Conservation (phyloP, 2,329 filamentous ascomycete species). For the Microdochium trichocladiopsis region DNA sequence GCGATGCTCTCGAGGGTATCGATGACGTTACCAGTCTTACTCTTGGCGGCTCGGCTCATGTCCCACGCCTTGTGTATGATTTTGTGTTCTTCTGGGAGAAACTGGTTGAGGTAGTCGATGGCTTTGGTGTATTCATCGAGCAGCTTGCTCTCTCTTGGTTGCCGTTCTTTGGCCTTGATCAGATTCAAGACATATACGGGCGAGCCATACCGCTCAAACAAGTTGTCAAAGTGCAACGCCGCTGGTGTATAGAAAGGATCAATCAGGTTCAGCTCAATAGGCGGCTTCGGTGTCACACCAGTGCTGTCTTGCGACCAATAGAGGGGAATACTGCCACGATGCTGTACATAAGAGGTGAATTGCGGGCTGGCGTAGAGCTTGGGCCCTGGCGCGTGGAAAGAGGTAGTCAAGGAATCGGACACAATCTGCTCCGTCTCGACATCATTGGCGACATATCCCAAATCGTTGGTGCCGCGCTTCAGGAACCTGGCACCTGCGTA, state of each 20-base stretch:
- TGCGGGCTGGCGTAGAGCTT: slow-evolving; percentile 80
- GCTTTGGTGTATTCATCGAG: slow-evolving; percentile 81
- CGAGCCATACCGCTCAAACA: slow-evolving; percentile 88
- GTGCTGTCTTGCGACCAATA: slow-evolving; percentile 98
- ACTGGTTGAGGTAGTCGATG: slow-evolving; percentile 90
- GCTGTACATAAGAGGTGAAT: slow-evolving; percentile 94
- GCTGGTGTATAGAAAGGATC: slow-evolving; percentile 95
- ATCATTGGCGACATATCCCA: slow-evolving; percentile 95
- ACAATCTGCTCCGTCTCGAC: slow-evolving; percentile 99
- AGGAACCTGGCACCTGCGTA: slow-evolving; percentile 93
- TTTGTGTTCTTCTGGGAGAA: slow-evolving; percentile 73
- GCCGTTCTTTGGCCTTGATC: slow-evolving; percentile 82
- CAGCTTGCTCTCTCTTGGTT: slow-evolving; percentile 85
- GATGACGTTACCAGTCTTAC: slow-evolving; percentile 89
- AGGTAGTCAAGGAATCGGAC: slow-evolving; percentile 87
- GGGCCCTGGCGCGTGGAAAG: slow-evolving; percentile 86
- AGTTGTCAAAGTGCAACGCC: slow-evolving; percentile 87
- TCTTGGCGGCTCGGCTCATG: slow-evolving; percentile 94
- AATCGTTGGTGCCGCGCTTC: slow-evolving; percentile 89
- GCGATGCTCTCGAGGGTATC: slow-evolving; percentile 84
- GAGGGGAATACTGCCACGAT: slow-evolving; percentile 90
- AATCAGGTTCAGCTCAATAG: slow-evolving; percentile 89
- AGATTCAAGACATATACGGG: slow-evolving; percentile 90
- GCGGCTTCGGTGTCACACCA: slow-evolving; percentile 91
- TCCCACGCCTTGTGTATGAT: slow-evolving; percentile 96